Evolutionary conservation across 164 flowering plant species (phyloP).

Genomic region (Buxus sempervirens): DNA sequence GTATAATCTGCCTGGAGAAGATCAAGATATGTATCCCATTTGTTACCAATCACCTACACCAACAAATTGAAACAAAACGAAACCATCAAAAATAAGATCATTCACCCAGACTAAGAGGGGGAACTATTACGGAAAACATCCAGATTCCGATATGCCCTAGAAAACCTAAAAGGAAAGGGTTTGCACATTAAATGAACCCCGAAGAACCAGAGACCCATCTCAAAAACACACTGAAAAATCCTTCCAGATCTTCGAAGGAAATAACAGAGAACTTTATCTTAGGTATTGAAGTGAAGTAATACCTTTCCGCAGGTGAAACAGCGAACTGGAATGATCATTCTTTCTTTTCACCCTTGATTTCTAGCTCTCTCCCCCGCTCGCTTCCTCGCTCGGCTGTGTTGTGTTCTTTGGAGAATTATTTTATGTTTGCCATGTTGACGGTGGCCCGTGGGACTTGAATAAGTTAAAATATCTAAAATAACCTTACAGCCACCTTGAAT

Average conservation of each 20-base stretch:
- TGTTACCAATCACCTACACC: slow-evolving; percentile 77
- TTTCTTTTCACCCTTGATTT: background rate
- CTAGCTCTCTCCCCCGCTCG: background rate
- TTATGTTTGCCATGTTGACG: no score
- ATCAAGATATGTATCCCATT: slow-evolving; percentile 84
- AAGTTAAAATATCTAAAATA: background rate
- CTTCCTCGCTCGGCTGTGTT: no score
- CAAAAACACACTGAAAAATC: background rate
- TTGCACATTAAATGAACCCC: background rate
- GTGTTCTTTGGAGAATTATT: no score
- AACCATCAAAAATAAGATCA: no score
- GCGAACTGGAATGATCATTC: slow-evolving; percentile 83
- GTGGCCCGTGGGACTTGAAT: background rate
- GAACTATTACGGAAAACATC: background rate
- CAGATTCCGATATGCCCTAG: background rate
- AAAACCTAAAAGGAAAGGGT: background rate
- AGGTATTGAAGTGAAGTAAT: background rate
- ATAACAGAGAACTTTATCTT: background rate
- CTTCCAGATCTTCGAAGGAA: background rate
- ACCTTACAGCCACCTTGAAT: background rate
- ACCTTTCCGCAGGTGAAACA: slow-evolving; percentile 95
- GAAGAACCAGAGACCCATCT: background rate
- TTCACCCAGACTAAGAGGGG: no score
- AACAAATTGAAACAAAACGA: background rate
- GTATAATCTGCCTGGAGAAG: slow-evolving; percentile 82